A percentile compares a stretch with the other conserved stretches of the same genome.
Evolutionary conservation across 2,329 filamentous ascomycete species (phyloP).

Genomic region (Cyphellophora europaea): DNA sequence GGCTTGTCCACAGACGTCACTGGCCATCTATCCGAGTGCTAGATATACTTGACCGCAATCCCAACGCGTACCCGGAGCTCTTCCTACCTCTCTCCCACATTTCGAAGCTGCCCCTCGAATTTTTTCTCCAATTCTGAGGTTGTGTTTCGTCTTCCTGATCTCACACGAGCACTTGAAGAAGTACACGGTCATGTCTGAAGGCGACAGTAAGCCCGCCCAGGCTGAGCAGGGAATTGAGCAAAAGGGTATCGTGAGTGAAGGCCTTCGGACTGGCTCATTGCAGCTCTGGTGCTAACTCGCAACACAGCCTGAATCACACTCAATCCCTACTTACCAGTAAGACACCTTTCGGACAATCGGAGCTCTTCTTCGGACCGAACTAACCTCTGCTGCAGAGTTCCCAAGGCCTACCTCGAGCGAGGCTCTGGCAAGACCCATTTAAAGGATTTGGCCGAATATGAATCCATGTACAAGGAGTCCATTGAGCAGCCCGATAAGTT

Average conservation of each 20-base stretch:
- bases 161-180: too few species aligned
- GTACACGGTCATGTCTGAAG: too few species aligned
- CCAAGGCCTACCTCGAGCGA: conserved; percentile 47
- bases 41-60: background rate
- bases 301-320: conserved; percentile 31
- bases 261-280: too few species aligned
- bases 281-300: too few species aligned
- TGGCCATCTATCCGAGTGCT: too few species aligned
- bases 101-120: background rate
- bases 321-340: conserved; percentile 40
- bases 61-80: background rate
- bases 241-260: too few species aligned
- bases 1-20: background rate
- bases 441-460: conserved; percentile 51
- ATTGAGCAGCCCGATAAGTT: conserved; percentile 84
- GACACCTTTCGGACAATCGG: background rate
- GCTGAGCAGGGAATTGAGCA: too few species aligned
- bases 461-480: conserved; percentile 65
- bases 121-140: background rate
- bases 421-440: conserved; percentile 53
- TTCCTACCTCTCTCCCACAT: background rate
- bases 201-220: too few species aligned
- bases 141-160: too few species aligned
- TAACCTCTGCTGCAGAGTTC: conserved; percentile 30
- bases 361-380: background rate